Evolutionary conservation across 2,329 filamentous ascomycete genomes (phyloP), one percentile per base, ranked within the genome.

Genomic region (Aspergillus texensis): DNA sequence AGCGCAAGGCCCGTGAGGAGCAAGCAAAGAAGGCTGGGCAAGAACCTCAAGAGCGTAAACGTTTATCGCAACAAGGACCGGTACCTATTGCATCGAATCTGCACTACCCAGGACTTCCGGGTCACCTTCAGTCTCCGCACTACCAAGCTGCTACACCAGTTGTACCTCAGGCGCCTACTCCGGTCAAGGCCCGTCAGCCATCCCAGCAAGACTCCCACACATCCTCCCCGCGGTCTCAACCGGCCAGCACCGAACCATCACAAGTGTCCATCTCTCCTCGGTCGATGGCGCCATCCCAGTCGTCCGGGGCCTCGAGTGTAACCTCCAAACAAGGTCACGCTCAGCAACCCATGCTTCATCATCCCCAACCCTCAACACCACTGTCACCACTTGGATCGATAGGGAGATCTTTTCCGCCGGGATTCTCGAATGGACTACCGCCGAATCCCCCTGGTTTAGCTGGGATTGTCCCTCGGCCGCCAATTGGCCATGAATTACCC

Each of bases 101-200:
- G 58, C 80, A 82, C 55, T 78, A 83, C 45, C 83, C 86, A 62
- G 84, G 81, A 26, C 78, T 80, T 36, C 79, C 81, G 19, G 80
- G 62, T 21, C 68, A 79, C 63, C 85, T 90, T 67, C 87, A 88
- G 55, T 97, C 94, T 19, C 94, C 94, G 9, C 92, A 93, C 74
- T 86, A 94, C 57, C 82, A 90, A 32, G 84, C 92, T 65, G 91
- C 91, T 11, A 95, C 92, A 39, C 94, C 95, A 9, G 89, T 88
- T 30, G 80, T 96, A 54, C 89, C 93, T 14, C 97, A 97, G 76
- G 89, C 89, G 24, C 89, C 93, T 6, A 94, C 92, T 14, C 92
- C 93, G 10, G 90, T 88, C 67, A 90, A 91, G 66, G 86, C 89
- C 43, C 89, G 92, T 61, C 91, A 94, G 65, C 80, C 87, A 54